A percentile compares a stretch with the other conserved stretches of the same genome.
Evolutionary conservation across 2,329 filamentous ascomycete species (phyloP).

Genomic region (Claviceps spartinae): DNA sequence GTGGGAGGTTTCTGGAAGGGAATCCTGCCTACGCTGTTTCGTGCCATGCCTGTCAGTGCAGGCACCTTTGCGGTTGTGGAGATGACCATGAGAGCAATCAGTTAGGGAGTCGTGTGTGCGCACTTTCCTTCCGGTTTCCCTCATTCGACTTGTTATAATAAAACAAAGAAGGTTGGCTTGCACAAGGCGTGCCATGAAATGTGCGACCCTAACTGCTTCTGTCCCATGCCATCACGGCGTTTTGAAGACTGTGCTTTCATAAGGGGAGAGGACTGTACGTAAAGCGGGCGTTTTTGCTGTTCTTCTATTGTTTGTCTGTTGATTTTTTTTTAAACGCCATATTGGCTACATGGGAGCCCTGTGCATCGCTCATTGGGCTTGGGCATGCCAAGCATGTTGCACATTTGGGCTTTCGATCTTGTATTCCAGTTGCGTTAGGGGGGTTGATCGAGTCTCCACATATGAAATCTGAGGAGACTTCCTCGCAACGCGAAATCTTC

Average conservation of each 20-base stretch:
- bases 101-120: conserved; percentile 13
- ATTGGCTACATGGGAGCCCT: too few relatives aligned
- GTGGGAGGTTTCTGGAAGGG: conserved; percentile 86
- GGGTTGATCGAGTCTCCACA: too few relatives aligned
- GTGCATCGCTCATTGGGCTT: too few relatives aligned
- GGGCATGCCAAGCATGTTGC: too few relatives aligned
- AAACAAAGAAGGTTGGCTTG: too few relatives aligned
- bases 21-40: conserved; percentile 74
- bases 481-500: too few relatives aligned
- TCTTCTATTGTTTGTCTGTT: not conserved
- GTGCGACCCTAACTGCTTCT: not conserved
- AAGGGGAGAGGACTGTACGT: not conserved
- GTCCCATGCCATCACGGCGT: not conserved
- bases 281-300: not conserved
- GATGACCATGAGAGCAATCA: conserved; percentile 50
- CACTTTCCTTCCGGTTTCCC: not conserved
- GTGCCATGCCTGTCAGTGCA: conserved; percentile 93
- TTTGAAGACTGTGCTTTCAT: not conserved
- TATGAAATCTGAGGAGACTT: too few relatives aligned
- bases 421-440: too few relatives aligned
- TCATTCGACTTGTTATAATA: not conserved
- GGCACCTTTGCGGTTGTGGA: conserved; percentile 88
- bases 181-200: too few relatives aligned
- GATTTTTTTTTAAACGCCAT: not conserved
- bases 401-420: too few relatives aligned